Conservation (phyloP, 2,329 filamentous ascomycete species). For the Aspergillus sclerotialis region DNA sequence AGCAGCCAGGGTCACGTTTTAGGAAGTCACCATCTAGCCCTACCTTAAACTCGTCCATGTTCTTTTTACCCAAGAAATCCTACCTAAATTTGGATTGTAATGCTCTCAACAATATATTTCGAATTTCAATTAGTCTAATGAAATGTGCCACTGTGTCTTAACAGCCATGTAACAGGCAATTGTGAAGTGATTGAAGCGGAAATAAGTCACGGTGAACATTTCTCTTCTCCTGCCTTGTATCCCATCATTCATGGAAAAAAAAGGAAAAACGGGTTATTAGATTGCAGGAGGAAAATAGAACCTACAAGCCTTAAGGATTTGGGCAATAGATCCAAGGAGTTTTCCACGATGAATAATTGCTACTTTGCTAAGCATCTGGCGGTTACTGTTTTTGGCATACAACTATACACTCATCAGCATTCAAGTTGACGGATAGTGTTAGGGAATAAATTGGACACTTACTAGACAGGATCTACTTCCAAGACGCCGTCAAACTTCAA, state of each 20-base stretch:
- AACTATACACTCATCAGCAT: too few species aligned
- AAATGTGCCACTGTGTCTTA: constrained; percentile 37
- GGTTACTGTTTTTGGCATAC: constrained; percentile 64
- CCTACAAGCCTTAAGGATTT: neutral
- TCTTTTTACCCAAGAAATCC: too few species aligned
- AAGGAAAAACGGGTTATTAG: constrained; percentile 60
- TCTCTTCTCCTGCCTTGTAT: constrained; percentile 66
- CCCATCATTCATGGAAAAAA: constrained; percentile 49
- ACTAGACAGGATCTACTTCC: constrained; percentile 84
- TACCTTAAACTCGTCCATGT: too few species aligned
- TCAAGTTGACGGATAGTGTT: constrained; percentile 15
- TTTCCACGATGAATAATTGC: neutral
- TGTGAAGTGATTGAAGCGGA: constrained; percentile 33
- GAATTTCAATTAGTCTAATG: neutral
- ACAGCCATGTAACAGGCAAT: constrained; percentile 26
- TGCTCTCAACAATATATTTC: too few species aligned
- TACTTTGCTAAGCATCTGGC: constrained; percentile 48
- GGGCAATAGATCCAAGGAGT: neutral
- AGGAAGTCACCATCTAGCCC: neutral
- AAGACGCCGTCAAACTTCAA: constrained; percentile 69
- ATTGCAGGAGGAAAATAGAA: constrained; percentile 52
- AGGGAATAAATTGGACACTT: constrained; percentile 26
- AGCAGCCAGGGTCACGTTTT: neutral
- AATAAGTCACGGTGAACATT: constrained; percentile 34
- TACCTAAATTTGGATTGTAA: neutral